Conservation (phyloP, 2,329 filamentous ascomycete species). For the Apiospora pterosperma region DNA sequence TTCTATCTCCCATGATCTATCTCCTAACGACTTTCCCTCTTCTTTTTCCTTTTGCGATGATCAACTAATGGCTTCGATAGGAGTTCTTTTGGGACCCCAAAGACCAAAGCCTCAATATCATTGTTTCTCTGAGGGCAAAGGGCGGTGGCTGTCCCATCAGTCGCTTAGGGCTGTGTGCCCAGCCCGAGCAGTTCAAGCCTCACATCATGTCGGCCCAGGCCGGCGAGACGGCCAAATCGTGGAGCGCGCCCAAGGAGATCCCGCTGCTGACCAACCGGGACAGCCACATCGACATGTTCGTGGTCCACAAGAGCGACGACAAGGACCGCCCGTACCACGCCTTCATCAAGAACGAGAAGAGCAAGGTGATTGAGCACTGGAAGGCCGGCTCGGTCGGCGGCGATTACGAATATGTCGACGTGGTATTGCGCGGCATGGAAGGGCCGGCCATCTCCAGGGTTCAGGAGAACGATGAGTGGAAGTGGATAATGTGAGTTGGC, state of each 20-base stretch:
- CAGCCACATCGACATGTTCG: constrained; percentile 7
- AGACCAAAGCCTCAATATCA: background rate
- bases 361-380: constrained; percentile 8
- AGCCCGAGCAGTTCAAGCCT: background rate
- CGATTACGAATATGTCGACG: background rate
- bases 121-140: constrained; percentile 6
- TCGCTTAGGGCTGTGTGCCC: background rate
- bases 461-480: background rate
- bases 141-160: background rate
- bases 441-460: background rate
- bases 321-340: constrained; percentile 11
- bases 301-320: constrained; percentile 8
- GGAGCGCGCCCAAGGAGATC: background rate
- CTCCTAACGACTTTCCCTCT: no score
- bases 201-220: constrained; percentile 8
- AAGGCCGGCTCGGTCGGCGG: constrained; percentile 9
- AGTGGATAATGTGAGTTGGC: background rate
- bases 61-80: no score
- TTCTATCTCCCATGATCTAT: no score
- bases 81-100: constrained; percentile 4
- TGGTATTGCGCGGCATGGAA: background rate
- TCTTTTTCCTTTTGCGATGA: background rate
- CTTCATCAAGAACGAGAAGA: constrained; percentile 5
- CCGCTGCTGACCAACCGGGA: background rate
- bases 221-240: background rate